Conservation (phyloP, 768 basidiomycete genomes). For the Heimioporus sp. region DNA sequence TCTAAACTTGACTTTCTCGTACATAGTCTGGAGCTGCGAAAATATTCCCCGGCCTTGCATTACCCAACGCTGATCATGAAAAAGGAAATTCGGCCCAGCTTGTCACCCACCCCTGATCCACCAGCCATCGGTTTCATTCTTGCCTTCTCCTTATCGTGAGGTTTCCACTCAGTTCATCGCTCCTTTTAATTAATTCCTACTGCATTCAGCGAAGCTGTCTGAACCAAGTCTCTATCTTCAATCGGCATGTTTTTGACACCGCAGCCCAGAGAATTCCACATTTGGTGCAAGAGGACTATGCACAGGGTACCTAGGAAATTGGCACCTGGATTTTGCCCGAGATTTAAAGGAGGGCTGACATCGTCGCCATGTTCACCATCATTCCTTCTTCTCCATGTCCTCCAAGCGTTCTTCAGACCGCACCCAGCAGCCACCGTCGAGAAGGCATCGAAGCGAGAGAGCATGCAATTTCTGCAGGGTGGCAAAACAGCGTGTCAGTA, state of each 20-base stretch:
- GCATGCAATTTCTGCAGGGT: conserved; percentile 21
- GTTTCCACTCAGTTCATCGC: conserved; percentile 23
- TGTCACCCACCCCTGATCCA: conserved; percentile 29
- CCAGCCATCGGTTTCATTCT: conserved; percentile 30
- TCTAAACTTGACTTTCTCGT: conserved; percentile 4
- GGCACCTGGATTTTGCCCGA: conserved; percentile 6
- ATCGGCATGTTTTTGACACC: conserved; percentile 14
- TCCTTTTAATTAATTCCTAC: conserved; percentile 27
- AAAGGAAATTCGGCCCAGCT: conserved; percentile 18
- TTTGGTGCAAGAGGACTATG: conserved; percentile 10
- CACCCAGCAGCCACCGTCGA: conserved; percentile 7
- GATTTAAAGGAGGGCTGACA: conserved; percentile 16
- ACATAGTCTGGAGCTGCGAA: conserved; percentile 6
- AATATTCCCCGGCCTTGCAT: conserved; percentile 7
- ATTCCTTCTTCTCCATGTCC: conserved; percentile 16
- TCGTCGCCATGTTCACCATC: conserved; percentile 1
- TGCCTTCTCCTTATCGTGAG: conserved; percentile 30
- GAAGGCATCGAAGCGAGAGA: conserved; percentile 10
- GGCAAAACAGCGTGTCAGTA: conserved; percentile 19
- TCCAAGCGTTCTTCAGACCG: conserved; percentile 4
- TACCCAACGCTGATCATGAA: conserved; percentile 27
- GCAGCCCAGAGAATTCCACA: conserved; percentile 6
- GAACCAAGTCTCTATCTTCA: conserved; percentile 11
- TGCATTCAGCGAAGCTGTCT: conserved; percentile 13
- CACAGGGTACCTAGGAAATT: conserved; percentile 2